Evolutionary conservation across 768 basidiomycete species (phyloP).

Genomic region (Trametes cingulata): DNA sequence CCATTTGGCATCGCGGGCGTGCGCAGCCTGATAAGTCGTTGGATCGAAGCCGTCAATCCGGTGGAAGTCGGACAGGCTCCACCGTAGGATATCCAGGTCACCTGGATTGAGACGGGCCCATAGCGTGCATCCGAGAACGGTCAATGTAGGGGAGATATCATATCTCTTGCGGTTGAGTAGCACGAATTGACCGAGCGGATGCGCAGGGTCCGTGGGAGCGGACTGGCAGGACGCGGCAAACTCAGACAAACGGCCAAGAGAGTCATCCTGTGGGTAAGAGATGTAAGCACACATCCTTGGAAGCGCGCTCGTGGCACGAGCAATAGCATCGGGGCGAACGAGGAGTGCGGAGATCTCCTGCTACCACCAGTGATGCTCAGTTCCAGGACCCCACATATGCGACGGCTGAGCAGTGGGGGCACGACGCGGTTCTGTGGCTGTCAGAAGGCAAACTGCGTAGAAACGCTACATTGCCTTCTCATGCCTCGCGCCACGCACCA

Average conservation of each 20-base stretch:
- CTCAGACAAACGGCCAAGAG: not conserved
- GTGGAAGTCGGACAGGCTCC: conserved; percentile 38
- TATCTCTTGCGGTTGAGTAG: conserved; percentile 36
- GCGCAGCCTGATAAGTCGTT: conserved; percentile 26
- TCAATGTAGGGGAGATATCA: conserved; percentile 34
- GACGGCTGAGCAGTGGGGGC: no score
- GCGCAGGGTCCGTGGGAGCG: not conserved
- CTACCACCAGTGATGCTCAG: no score
- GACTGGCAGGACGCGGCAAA: not conserved
- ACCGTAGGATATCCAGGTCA: conserved; percentile 31
- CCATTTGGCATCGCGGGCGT: conserved; percentile 36
- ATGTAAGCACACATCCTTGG: not conserved
- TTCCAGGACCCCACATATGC: no score
- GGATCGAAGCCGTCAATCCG: conserved; percentile 32
- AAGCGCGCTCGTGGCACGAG: no score
- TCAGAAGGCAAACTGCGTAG: no score
- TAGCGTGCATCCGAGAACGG: conserved; percentile 44
- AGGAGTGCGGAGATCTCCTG: no score
- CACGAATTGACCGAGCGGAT: conserved; percentile 31
- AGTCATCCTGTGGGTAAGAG: not conserved
- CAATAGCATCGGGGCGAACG: no score
- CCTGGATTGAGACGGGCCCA: conserved; percentile 36
- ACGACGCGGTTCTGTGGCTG: no score
- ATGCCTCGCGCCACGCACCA: no score
- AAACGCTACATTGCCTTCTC: not conserved